Conservation (phyloP, 495 filamentous ascomycete species). For the Podospora tetraspora region DNA sequence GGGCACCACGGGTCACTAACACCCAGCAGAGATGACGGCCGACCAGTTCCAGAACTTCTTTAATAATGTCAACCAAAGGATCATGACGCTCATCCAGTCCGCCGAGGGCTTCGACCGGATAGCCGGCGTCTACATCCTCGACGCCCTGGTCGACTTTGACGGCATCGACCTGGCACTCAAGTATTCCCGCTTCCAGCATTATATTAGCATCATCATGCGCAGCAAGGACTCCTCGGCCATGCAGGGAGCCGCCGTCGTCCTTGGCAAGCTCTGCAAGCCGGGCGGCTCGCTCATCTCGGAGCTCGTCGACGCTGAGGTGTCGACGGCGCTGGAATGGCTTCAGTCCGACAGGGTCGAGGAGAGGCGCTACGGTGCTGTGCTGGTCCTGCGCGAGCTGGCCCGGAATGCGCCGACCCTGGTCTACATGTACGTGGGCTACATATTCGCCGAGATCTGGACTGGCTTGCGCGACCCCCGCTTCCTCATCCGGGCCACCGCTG, state of each 20-base stretch:
- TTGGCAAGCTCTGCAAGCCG: conserved; percentile 84
- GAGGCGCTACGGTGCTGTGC: conserved; percentile 81
- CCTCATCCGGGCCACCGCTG: conserved; percentile 84
- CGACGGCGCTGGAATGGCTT: conserved; percentile 89
- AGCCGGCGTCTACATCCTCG: conserved; percentile 86
- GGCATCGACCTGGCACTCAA: conserved; percentile 92
- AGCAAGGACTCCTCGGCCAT: conserved; percentile 85
- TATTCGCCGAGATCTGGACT: conserved; percentile 94
- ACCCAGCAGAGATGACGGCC: conserved; percentile 59
- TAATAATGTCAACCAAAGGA: conserved; percentile 67
- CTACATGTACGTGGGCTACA: conserved; percentile 81
- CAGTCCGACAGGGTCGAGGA: conserved; percentile 93
- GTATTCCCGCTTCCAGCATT: conserved; percentile 85
- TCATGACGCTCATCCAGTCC: conserved; percentile 72
- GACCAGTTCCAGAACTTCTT: conserved; percentile 78
- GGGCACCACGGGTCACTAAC: conserved; percentile 4
- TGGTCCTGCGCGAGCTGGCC: conserved; percentile 84
- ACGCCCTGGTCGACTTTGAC: conserved; percentile 89
- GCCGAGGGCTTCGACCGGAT: conserved; percentile 81
- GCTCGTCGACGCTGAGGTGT: conserved; percentile 92
- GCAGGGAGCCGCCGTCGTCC: conserved; percentile 75
- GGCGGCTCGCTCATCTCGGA: conserved; percentile 94
- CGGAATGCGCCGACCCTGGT: conserved; percentile 88
- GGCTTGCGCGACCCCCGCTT: conserved; percentile 83
- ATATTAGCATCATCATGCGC: conserved; percentile 78